Evolutionary conservation across 352 stramenopile species (phyloP), one percentile per base, ranked within the genome.

Genomic region (Phytophthora hybrid): DNA sequence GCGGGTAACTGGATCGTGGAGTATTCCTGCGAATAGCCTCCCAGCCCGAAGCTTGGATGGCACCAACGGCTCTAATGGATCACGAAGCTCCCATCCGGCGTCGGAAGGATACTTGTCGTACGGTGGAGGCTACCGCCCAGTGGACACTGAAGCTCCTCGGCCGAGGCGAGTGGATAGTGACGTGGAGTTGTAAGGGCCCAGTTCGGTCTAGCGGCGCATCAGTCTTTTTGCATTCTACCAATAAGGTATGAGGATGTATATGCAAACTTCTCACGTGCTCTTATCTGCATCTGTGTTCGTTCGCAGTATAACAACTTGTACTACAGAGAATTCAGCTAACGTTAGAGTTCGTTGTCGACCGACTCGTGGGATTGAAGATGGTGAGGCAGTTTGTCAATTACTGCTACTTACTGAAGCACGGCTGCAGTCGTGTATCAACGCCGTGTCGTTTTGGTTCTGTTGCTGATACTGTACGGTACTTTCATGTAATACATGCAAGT

Each of bases 111-210:
- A 74, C 61, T 56, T 61, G 52, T 53, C 63, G 64, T 64, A 81
- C 72, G 39, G 46, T 44, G 52, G 63, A 52, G 59, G 63, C 26
- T 85, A 79, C 63, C 78, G 54, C 41, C 63, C 71, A 49, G 75
- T 62, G 59, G 78, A 72, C 47, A 71, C 51, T 41, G 78, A 74
- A 32, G 44, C 32, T 10, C 61, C 58, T 9, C 81, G 74, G 14
- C 69, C 59, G 46, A 78, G 80, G 47, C 81, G 82, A 13, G 72
- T 90, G 10, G 85, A 90, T 63, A 93, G 83, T 63, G 85, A 93
- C 41, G 72, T 92, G 37, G 85, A 92, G 61, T 73, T 92, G 13
- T 92, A 82, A 52, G 18, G 13, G 18, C 16, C 11, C 39, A 16
- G 13, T 47, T 16, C 7, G n/a, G 39, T 47, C 39, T 47, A 16